phyloP scores from a whole-genome alignment of 805 yeast genomes.

The Pichia thaimueangensis region DNA sequence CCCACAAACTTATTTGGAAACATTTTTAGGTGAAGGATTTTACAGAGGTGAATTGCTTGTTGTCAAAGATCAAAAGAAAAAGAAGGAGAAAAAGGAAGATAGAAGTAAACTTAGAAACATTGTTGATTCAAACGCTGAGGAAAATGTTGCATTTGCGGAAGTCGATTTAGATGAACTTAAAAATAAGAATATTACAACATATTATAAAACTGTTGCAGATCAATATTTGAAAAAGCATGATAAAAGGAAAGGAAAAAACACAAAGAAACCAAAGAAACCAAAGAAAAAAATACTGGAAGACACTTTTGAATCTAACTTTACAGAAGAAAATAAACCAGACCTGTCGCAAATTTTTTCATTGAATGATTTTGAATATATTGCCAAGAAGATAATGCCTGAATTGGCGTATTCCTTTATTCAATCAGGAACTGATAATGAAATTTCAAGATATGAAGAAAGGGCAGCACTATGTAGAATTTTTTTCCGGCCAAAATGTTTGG shows the following conservation, averaged over 20 bases:
- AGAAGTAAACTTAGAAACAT: constrained; percentile 15
- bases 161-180: constrained; percentile 5
- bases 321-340: constrained; percentile 53
- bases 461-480: constrained; percentile 76
- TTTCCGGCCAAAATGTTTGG: constrained; percentile 74
- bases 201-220: constrained; percentile 17
- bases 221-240: constrained; percentile 4
- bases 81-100: constrained; percentile 23
- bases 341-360: constrained; percentile 61
- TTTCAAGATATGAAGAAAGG: constrained; percentile 79
- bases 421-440: constrained; percentile 85
- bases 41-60: constrained; percentile 33
- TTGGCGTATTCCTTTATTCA: constrained; percentile 85
- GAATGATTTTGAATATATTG: constrained; percentile 81
- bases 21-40: constrained; percentile 21
- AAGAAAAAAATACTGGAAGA: constrained; percentile 20
- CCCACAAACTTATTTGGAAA: constrained; percentile 22
- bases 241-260: constrained; percentile 15
- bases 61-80: constrained; percentile 21
- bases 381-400: constrained; percentile 63
- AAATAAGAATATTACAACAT: neutral
- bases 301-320: neutral
- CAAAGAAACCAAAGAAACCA: constrained; percentile 27
- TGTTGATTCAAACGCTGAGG: neutral
- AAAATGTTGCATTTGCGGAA: neutral